These are phyloP conservation scores for Suhomyces chickasaworum DNA, from an alignment of 1,139 yeast genomes.

Conservation along the genomic window DNA sequence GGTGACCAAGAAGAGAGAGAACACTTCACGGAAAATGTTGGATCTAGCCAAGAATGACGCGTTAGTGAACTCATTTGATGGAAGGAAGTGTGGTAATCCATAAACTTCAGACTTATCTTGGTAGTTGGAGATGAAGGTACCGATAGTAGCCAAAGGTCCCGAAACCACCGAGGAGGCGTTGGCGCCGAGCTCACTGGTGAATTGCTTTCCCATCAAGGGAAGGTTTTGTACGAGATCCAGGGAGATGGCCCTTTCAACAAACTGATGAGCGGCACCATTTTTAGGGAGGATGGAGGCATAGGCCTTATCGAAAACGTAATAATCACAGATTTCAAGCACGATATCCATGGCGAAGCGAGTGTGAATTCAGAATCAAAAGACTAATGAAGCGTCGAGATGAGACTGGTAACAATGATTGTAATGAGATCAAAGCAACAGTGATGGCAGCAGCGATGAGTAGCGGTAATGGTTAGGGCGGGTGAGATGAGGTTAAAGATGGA, in stretches of 20 bases:
- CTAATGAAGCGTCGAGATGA: background rate
- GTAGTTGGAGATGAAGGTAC: slow-evolving; percentile 24
- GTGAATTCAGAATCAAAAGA: background rate
- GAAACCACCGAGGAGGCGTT: slow-evolving; percentile 17
- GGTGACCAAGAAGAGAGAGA: slow-evolving; percentile 71
- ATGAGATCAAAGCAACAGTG: too few relatives aligned
- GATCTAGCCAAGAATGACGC: slow-evolving; percentile 70
- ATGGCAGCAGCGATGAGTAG: too few relatives aligned
- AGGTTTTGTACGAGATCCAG: slow-evolving; percentile 10
- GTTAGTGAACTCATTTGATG: slow-evolving; percentile 54
- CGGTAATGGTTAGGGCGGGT: too few relatives aligned
- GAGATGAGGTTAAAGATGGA: too few relatives aligned
- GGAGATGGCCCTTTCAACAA: slow-evolving; percentile 15
- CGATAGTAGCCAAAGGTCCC: slow-evolving; percentile 22
- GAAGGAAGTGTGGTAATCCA: slow-evolving; percentile 40
- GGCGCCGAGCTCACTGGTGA: slow-evolving; percentile 3
- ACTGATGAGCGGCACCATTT: slow-evolving; percentile 28
- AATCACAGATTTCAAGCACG: slow-evolving; percentile 77
- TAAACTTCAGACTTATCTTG: slow-evolving; percentile 42
- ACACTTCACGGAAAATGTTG: slow-evolving; percentile 67
- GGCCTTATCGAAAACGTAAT: slow-evolving; percentile 66
- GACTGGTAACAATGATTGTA: background rate
- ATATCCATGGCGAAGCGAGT: slow-evolving; percentile 65
- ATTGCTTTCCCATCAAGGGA: background rate
- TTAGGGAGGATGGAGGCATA: slow-evolving; percentile 57